Percentiles rank a stretch among this genome's conserved stretches.
Conservation (phyloP, 2,329 filamentous ascomycete species). For the Arthroderma uncinatum region DNA sequence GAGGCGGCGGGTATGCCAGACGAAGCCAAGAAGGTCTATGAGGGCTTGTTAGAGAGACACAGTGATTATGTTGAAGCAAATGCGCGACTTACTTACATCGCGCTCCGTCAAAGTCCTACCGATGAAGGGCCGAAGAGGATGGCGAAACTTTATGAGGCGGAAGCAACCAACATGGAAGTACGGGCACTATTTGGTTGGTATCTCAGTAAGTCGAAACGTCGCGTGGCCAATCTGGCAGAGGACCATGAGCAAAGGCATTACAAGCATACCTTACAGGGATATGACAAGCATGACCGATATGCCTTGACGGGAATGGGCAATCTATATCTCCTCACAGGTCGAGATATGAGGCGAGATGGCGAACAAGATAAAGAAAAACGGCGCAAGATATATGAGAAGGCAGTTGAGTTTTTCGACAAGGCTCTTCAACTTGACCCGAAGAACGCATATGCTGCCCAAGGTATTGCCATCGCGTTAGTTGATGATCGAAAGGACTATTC, state of each 20-base stretch:
- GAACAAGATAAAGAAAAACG: conserved; percentile 87
- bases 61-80: conserved; percentile 86
- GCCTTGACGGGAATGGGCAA: conserved; percentile 96
- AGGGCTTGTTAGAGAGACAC: conserved; percentile 73
- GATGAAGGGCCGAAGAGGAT: conserved; percentile 82
- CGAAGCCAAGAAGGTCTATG: conserved; percentile 79
- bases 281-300: conserved; percentile 97
- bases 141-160: conserved; percentile 71
- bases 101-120: conserved; percentile 65
- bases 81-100: conserved; percentile 80
- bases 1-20: conserved; percentile 72
- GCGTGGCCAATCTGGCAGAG: conserved; percentile 66
- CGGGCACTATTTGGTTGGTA: conserved; percentile 94
- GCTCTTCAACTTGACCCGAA: conserved; percentile 86
- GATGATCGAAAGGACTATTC: conserved; percentile 89
- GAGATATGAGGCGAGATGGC: conserved; percentile 86
- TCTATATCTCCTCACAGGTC: conserved; percentile 72
- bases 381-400: conserved; percentile 73
- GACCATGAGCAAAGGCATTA: conserved; percentile 89
- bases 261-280: conserved; percentile 87
- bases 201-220: conserved; percentile 76
- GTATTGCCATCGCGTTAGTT: conserved; percentile 83
- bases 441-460: conserved; percentile 93
- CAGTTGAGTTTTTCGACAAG: conserved; percentile 98
- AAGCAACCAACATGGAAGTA: conserved; percentile 78